These are phyloP conservation scores for Sarocladiaceae sp. DNA, from an alignment of 2,329 filamentous ascomycete genomes.

Conservation along the genomic window DNA sequence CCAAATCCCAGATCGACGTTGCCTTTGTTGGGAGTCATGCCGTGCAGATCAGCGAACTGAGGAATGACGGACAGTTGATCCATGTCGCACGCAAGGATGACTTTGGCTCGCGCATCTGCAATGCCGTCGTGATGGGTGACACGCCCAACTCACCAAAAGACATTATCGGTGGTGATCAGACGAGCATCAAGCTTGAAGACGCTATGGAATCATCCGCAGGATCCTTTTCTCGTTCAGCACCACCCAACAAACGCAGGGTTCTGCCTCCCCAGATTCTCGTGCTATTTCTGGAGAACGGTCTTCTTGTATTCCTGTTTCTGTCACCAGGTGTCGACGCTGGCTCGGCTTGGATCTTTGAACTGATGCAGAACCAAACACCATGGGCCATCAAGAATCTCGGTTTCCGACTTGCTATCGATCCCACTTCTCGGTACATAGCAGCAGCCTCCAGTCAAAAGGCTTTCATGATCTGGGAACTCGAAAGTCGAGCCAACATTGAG, in stretches of 20 bases:
- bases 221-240: not conserved
- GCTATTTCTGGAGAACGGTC: constrained; percentile 68
- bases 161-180: constrained; percentile 17
- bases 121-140: constrained; percentile 70
- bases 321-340: constrained; percentile 36
- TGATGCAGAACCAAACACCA: constrained; percentile 56
- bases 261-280: constrained; percentile 79
- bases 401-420: constrained; percentile 72
- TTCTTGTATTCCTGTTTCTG: constrained; percentile 74
- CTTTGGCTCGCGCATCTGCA: constrained; percentile 74
- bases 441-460: constrained; percentile 66
- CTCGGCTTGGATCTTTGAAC: constrained; percentile 51
- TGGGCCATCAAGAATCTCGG: constrained; percentile 36
- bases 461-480: constrained; percentile 69
- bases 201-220: not conserved
- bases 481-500: constrained; percentile 48
- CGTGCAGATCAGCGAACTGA: constrained; percentile 75
- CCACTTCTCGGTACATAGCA: constrained; percentile 64
- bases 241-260: not conserved
- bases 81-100: constrained; percentile 75
- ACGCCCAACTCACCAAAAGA: constrained; percentile 25
- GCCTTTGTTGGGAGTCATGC: constrained; percentile 81
- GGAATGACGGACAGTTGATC: constrained; percentile 63
- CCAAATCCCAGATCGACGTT: constrained; percentile 69
- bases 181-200: constrained; percentile 34